Base-by-base conservation (phyloP, 225 moss, liverwort and hornwort genomes). In the Sphagnum contortum region DNA sequence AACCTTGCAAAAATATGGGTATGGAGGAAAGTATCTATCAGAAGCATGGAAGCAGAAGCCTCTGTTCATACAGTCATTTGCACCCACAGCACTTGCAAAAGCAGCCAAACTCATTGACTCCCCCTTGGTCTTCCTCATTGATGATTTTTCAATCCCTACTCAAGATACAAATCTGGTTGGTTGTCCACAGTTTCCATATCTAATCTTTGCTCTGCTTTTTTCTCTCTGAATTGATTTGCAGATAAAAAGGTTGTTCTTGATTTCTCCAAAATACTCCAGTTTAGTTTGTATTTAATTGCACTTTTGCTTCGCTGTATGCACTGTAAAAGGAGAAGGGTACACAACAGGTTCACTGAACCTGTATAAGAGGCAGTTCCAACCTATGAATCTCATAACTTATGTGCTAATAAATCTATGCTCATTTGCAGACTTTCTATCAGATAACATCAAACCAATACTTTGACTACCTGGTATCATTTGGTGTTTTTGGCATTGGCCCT, bases 21-120 rank as follows among this genome's bases (percentile, higher is more conserved):
- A 92, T 61, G 55, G 62, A 44, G 95, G 92, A 48, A 74, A 72
- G 51, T 92, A 90, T 68, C 44, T 90, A 68, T 96, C 95, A 45
- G 53, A 77, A 49, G 13, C 79, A 46, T 96, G 95, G 95, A 56
- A 51, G 67, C 70, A 79, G 72, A 72, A 88, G 51, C 95, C 95
- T 5, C 0, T 88, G 5, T 80, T 96, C 44, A 87, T 96, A 50
- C 92, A 96, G 69, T 96, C 95, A 3, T 96, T 96, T 68, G 95
- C 95, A 64, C 95, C 92, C 11, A 74, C 90, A 46, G 62, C 88
- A 53, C 83, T 96, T 44, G 50, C 49, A 64, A 88, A 96, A 61
- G 72, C 71, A 49, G 81, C 81, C 12, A 92, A 83, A 13, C 62
- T 73, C 45, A 92, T 64, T 11, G 73, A 84, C 52, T 87, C 86